These are phyloP conservation scores for Paxillus involutus DNA, from an alignment of 768 basidiomycete genomes.

Conservation along the genomic window DNA sequence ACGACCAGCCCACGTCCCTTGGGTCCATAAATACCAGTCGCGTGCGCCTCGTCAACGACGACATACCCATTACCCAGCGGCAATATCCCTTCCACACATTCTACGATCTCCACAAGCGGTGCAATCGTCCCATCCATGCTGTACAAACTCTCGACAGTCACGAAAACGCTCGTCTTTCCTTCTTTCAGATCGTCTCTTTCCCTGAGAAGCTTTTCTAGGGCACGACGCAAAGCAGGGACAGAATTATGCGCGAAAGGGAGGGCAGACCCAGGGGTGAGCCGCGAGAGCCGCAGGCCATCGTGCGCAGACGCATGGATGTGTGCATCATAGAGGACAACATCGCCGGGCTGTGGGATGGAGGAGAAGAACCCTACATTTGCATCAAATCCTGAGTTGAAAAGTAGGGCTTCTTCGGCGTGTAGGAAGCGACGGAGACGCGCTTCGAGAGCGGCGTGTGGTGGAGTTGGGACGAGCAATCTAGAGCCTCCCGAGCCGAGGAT, in stretches of 20 bases:
- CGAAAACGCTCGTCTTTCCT: conserved; percentile 57
- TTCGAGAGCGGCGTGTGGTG: conserved; percentile 67
- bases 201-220: conserved; percentile 42
- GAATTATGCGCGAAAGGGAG: conserved; percentile 75
- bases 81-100: conserved; percentile 58
- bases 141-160: conserved; percentile 88
- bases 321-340: conserved; percentile 81
- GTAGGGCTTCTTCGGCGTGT: conserved; percentile 58
- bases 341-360: conserved; percentile 72
- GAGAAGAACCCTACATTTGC: conserved; percentile 89
- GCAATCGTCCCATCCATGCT: conserved; percentile 96
- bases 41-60: conserved; percentile 91
- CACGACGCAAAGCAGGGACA: conserved; percentile 43
- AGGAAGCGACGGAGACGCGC: conserved; percentile 66
- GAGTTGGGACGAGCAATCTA: conserved; percentile 69
- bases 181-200: conserved; percentile 35
- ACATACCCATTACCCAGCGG: conserved; percentile 67
- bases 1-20: conserved; percentile 75
- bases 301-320: conserved; percentile 90
- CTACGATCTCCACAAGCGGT: conserved; percentile 67
- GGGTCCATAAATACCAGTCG: conserved; percentile 86
- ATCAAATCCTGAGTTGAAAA: conserved; percentile 94
- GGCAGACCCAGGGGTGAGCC: conserved; percentile 37
- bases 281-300: conserved; percentile 78
- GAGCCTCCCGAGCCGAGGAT: conserved; percentile 89